phyloP scores from a whole-genome alignment of 2,329 filamentous ascomycete genomes.

The Fusarium protoensiforme region DNA sequence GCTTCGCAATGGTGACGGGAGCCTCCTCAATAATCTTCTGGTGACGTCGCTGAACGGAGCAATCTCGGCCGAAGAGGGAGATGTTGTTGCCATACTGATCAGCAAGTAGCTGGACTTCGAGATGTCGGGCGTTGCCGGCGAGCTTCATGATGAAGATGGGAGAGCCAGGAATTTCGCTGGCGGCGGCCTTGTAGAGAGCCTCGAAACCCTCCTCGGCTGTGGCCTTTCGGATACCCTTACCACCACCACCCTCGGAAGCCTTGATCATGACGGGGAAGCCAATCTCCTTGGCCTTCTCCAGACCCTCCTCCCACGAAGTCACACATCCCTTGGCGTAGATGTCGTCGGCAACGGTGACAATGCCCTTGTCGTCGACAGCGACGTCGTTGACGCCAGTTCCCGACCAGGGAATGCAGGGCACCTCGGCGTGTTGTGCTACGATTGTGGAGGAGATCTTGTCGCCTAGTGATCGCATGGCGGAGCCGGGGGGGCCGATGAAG shows the following conservation, averaged over 20 bases:
- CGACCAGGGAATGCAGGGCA: slow-evolving; percentile 99
- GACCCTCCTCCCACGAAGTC: slow-evolving; percentile 87
- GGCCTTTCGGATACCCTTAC: slow-evolving; percentile 99
- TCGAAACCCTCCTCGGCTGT: slow-evolving; percentile 85
- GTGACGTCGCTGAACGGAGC: slow-evolving; percentile 96
- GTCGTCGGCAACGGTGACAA: slow-evolving; percentile 90
- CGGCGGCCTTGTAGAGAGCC: slow-evolving; percentile 91
- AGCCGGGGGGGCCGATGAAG: slow-evolving; percentile 97
- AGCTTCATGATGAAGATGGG: slow-evolving; percentile 99
- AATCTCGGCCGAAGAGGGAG: slow-evolving; percentile 97
- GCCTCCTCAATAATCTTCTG: slow-evolving; percentile 99
- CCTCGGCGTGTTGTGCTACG: slow-evolving; percentile 94
- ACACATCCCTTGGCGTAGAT: slow-evolving; percentile 94
- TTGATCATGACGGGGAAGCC: slow-evolving; percentile 99
- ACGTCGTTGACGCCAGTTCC: slow-evolving; percentile 91
- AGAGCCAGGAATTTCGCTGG: slow-evolving; percentile 96
- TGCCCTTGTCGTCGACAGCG: slow-evolving; percentile 79
- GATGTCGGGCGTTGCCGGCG: slow-evolving; percentile 92
- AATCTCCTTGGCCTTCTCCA: slow-evolving; percentile 86
- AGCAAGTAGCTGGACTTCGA: slow-evolving; percentile 96
- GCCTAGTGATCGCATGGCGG: slow-evolving; percentile 97
- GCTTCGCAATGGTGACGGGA: slow-evolving; percentile 94
- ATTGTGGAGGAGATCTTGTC: slow-evolving; percentile 99
- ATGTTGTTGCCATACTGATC: slow-evolving; percentile 99
- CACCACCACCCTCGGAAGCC: slow-evolving; percentile 98